Evolutionary conservation across 768 basidiomycete genomes (phyloP), one percentile per base, ranked within the genome.

Genomic region (Lactarius quietus): DNA sequence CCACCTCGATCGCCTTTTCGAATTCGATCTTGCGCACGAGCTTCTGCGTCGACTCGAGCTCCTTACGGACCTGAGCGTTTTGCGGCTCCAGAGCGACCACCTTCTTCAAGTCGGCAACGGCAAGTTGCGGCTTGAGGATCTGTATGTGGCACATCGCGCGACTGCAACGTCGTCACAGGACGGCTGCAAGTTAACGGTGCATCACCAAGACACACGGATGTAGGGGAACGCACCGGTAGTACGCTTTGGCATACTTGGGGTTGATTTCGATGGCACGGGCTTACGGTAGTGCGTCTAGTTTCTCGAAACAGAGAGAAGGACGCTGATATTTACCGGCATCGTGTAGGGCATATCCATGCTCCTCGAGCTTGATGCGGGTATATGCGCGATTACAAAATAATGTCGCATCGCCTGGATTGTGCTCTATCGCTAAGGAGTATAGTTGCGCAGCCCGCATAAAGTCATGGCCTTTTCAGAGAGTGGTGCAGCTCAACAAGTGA

Each of bases 351-450:
- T 95, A 94, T 3, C 97, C 97, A 71, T 90, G 89, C 77, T 99
- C 88, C 75, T 99, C 91, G 62, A 98, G 77, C 78, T 92, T 97
- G 76, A 95, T 93, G 58, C 96, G 85, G 17, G 92, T 84, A 76
- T 93, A 92, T 2, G 97, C 94, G 41, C 96, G 84, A 77, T 98
- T 98, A 73, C 90, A 95, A 90, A 92, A 98, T 59, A 96, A 76
- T 17, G 93, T 95, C 59, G 94, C 79, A 71, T 98, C 96, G 62
- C 81, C 79, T 0, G 94, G 95, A 74, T 99, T 95, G 73, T 88
- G 83, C 69, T 89, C 86, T 69, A 98, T 90, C 2, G 96, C 93
- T 41, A 86, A 77, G 3, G 89, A 83, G 75, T 98, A 99, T 41
- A 97, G 76, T 45, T 83, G 81, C 12, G 90, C 87, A 14, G 95